Percentiles rank a stretch among this genome's conserved stretches.
Evolutionary conservation across 805 yeast genomes (phyloP).

Genomic region (Saccharomyces mikatae): DNA sequence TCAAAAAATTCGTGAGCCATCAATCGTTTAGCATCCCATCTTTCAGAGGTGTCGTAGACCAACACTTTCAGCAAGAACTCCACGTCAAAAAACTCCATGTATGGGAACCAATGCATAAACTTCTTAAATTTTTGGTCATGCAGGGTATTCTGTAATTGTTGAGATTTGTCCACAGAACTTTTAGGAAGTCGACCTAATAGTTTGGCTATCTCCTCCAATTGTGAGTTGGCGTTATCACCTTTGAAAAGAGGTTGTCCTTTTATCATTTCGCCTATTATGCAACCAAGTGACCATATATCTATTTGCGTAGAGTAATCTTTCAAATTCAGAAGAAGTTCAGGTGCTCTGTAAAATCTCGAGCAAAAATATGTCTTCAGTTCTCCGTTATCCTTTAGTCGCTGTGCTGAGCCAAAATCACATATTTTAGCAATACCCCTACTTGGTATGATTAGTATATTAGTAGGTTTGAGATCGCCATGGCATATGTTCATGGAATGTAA

Average conservation of each 20-base stretch:
- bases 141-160: neutral
- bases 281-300: slow-evolving; percentile 79
- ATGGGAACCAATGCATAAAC: neutral
- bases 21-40: neutral
- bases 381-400: neutral
- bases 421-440: neutral
- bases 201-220: slow-evolving; percentile 79
- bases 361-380: neutral
- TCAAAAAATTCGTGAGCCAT: neutral
- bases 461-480: neutral
- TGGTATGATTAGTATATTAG: neutral
- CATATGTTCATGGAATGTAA: neutral
- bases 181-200: slow-evolving; percentile 64
- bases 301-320: slow-evolving; percentile 44
- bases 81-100: neutral
- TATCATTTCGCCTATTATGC: slow-evolving; percentile 86
- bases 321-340: slow-evolving; percentile 62
- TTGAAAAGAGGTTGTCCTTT: slow-evolving; percentile 89
- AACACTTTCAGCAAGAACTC: neutral
- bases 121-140: neutral
- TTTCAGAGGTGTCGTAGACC: neutral
- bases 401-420: neutral
- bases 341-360: slow-evolving; percentile 49
- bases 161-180: neutral
- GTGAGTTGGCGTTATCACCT: slow-evolving; percentile 79